Evolutionary conservation across 352 stramenopile species (phyloP).

Genomic region (Pythium aphanidermatum): DNA sequence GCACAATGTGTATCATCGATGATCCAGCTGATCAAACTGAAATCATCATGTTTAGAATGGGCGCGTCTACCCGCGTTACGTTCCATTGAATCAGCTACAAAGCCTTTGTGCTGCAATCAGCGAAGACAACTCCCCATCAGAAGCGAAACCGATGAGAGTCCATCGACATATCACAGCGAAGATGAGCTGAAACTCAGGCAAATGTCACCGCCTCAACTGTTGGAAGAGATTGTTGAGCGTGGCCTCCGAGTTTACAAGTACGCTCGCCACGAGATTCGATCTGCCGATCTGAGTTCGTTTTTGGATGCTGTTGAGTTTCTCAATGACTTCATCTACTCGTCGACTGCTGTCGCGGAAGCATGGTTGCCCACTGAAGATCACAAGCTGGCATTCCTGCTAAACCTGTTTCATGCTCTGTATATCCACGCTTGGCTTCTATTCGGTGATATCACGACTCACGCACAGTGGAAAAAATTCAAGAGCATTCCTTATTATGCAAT

Average conservation of each 20-base stretch:
- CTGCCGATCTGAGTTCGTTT: conserved; percentile 23
- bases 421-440: conserved; percentile 79
- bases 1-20: conserved; percentile 26
- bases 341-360: neutral
- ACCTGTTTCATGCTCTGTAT: conserved; percentile 87
- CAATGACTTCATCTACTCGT: conserved; percentile 18
- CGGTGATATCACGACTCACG: conserved; percentile 36
- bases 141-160: no score
- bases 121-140: conserved; percentile 22
- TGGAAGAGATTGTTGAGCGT: conserved; percentile 3
- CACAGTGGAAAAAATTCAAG: conserved; percentile 75
- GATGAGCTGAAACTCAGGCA: no score
- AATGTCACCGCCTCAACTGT: no score
- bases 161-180: no score
- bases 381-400: conserved; percentile 79
- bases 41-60: neutral
- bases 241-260: neutral
- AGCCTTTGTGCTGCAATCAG: conserved; percentile 52
- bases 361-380: conserved; percentile 24
- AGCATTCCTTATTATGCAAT: conserved; percentile 44
- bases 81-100: conserved; percentile 2
- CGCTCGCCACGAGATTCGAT: conserved; percentile 4
- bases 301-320: conserved; percentile 46
- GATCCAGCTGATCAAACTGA: conserved; percentile 27
- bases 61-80: conserved; percentile 1